These are phyloP conservation scores for Cercospora zeina DNA, from an alignment of 2,329 filamentous ascomycete genomes.

Conservation along the genomic window DNA sequence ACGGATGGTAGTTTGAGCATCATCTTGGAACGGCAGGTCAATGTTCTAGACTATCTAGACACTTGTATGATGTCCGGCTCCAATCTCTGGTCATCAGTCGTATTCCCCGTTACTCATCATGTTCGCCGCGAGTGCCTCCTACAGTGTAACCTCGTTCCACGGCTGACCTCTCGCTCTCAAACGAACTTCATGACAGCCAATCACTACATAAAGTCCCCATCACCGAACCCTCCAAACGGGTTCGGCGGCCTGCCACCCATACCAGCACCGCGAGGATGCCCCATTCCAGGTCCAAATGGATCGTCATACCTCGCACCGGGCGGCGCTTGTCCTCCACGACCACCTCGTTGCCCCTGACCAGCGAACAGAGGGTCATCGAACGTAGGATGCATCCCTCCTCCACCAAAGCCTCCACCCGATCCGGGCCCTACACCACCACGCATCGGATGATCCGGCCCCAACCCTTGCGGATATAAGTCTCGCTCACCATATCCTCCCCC, in stretches of 20 bases:
- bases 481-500: slow-evolving; percentile 70
- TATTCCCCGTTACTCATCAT: neutral
- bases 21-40: neutral
- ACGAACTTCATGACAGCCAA: neutral
- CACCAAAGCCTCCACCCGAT: slow-evolving; percentile 54
- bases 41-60: neutral
- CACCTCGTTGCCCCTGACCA: slow-evolving; percentile 45
- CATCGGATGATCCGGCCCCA: slow-evolving; percentile 83
- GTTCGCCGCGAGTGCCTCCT: neutral
- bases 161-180: neutral
- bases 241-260: slow-evolving; percentile 55
- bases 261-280: slow-evolving; percentile 49
- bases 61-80: neutral
- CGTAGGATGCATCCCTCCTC: slow-evolving; percentile 89
- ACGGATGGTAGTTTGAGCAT: too few relatives aligned
- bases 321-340: slow-evolving; percentile 61
- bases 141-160: neutral
- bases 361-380: slow-evolving; percentile 88
- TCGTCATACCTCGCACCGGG: slow-evolving; percentile 93
- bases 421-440: slow-evolving; percentile 61
- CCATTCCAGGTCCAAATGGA: slow-evolving; percentile 64
- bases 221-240: slow-evolving; percentile 62
- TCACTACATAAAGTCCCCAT: slow-evolving; percentile 56
- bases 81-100: neutral
- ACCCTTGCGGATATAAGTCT: slow-evolving; percentile 81